Conservation (phyloP, 495 filamentous ascomycete species). For the Cercophora newfieldiana region DNA sequence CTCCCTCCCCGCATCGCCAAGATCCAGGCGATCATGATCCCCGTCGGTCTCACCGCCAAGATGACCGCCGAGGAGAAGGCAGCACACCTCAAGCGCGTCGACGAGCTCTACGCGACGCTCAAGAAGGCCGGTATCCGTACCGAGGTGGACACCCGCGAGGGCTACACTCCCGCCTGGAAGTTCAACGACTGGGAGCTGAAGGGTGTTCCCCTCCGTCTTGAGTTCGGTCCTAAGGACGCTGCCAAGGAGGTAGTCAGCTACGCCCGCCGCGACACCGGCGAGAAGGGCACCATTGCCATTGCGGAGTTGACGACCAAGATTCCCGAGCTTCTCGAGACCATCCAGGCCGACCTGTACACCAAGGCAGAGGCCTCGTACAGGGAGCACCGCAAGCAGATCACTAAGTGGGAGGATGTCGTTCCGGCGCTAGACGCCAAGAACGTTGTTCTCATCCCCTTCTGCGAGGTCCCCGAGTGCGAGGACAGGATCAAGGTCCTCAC, state of each 20-base stretch:
- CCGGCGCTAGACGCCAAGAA: slow-evolving; percentile 90
- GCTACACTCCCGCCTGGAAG: slow-evolving; percentile 92
- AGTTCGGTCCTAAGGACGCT: slow-evolving; percentile 92
- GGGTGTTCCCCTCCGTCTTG: slow-evolving; percentile 88
- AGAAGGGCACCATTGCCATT: slow-evolving; percentile 72
- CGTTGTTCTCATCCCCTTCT: slow-evolving; percentile 83
- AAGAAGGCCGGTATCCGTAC: slow-evolving; percentile 66
- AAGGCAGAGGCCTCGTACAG: slow-evolving; percentile 76
- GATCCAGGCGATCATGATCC: slow-evolving; percentile 81
- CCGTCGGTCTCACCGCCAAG: slow-evolving; percentile 90
- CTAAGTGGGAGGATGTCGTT: slow-evolving; percentile 84
- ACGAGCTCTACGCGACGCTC: slow-evolving; percentile 63
- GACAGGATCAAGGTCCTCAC: slow-evolving; percentile 91
- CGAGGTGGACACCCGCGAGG: slow-evolving; percentile 76
- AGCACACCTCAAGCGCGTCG: slow-evolving; percentile 68
- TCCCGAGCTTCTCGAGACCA: slow-evolving; percentile 78
- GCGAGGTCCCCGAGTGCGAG: slow-evolving; percentile 78
- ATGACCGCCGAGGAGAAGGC: slow-evolving; percentile 73
- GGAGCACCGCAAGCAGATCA: slow-evolving; percentile 75
- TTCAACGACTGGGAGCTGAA: slow-evolving; percentile 98
- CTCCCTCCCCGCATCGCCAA: slow-evolving; percentile 86
- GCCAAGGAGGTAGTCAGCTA: slow-evolving; percentile 79
- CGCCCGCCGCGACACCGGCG: slow-evolving; percentile 85
- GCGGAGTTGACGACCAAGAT: slow-evolving; percentile 67
- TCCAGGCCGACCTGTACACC: slow-evolving; percentile 82